phyloP scores from a whole-genome alignment of 208 protist species.

The Trypanosoma theileri region DNA sequence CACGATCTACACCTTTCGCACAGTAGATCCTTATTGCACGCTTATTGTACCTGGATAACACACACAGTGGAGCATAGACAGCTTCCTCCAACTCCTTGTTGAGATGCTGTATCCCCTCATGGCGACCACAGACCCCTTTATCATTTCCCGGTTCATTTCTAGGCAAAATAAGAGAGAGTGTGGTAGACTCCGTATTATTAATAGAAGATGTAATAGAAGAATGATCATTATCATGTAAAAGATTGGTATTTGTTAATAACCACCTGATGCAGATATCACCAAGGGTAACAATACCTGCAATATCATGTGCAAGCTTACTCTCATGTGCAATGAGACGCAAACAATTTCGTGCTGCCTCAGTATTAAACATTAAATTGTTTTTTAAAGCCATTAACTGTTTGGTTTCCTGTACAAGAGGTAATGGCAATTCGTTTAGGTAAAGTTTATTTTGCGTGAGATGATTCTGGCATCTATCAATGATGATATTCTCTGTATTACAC shows the following conservation, averaged over 20 bases:
- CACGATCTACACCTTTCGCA: neutral
- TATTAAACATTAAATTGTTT: neutral
- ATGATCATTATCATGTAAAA: neutral
- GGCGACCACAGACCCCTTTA: neutral
- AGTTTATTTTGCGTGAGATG: too few species aligned
- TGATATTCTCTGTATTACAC: too few species aligned
- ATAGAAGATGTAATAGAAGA: neutral
- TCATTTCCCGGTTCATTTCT: neutral
- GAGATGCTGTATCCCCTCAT: neutral
- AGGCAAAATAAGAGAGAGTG: constrained; percentile 8
- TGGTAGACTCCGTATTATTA: neutral
- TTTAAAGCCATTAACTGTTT: too few species aligned
- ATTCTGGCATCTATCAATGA: too few species aligned
- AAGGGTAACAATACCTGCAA: neutral
- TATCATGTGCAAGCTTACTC: neutral
- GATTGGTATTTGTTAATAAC: neutral
- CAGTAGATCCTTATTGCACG: neutral
- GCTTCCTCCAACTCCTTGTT: neutral
- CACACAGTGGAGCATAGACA: neutral
- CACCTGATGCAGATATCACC: neutral
- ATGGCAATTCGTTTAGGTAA: too few species aligned
- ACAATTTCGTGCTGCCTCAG: neutral
- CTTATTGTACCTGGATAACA: neutral
- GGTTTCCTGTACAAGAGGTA: too few species aligned
- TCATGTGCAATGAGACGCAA: constrained; percentile 1